These are phyloP conservation scores for Allantophomopsis lycopodina DNA, from an alignment of 2,329 filamentous ascomycete genomes.

Conservation along the genomic window DNA sequence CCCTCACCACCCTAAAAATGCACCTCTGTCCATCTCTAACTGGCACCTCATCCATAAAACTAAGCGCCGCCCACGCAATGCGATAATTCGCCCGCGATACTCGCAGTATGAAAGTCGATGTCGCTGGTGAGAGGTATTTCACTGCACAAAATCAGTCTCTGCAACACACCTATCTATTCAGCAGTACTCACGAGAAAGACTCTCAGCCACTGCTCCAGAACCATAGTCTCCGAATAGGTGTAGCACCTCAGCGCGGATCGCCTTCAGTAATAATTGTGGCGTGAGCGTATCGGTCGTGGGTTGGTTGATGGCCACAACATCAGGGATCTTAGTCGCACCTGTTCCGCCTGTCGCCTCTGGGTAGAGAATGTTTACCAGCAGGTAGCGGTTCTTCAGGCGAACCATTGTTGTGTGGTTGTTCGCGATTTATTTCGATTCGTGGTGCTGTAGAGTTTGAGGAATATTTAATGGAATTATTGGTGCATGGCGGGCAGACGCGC, in stretches of 20 bases:
- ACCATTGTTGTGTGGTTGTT: conserved; percentile 49
- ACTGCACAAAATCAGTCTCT: conserved; percentile 36
- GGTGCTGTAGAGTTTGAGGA: too few species aligned
- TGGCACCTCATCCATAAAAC: conserved; percentile 59
- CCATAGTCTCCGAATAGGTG: conserved; percentile 84
- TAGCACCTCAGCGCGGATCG: conserved; percentile 56
- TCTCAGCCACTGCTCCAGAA: conserved; percentile 55
- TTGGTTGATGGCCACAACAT: conserved; percentile 60
- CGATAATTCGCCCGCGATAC: conserved; percentile 73
- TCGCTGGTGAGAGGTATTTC: conserved; percentile 86
- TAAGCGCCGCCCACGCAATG: conserved; percentile 80
- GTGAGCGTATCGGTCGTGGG: conserved; percentile 65
- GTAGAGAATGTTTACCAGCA: conserved; percentile 89
- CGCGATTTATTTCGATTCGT: too few species aligned
- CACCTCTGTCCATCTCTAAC: conserved; percentile 47
- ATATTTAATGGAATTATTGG: too few species aligned
- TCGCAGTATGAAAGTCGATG: conserved; percentile 83
- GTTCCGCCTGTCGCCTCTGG: conserved; percentile 36
- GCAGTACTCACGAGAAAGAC: conserved; percentile 44
- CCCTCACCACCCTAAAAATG: conserved; percentile 71
- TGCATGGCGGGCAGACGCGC: too few species aligned
- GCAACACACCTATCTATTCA: background rate
- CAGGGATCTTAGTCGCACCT: conserved; percentile 28
- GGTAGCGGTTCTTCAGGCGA: conserved; percentile 88
- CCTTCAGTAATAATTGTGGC: conserved; percentile 47